These are phyloP conservation scores for Scheffersomyces coipomensis DNA, from an alignment of 805 yeast genomes.

Conservation along the genomic window DNA sequence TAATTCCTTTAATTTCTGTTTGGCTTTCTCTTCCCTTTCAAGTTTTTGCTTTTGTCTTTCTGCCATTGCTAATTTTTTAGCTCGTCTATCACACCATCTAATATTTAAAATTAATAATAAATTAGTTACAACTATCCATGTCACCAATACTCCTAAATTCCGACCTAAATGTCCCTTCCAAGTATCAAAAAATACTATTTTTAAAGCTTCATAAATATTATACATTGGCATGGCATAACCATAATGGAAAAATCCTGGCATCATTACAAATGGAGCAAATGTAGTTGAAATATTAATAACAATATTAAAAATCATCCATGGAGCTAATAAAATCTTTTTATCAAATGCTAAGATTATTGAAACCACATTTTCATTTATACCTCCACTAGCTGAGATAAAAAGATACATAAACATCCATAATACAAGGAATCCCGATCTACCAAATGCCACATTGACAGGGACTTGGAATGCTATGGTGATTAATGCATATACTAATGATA, in stretches of 20 bases:
- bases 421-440: constrained; percentile 30
- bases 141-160: constrained; percentile 24
- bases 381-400: constrained; percentile 25
- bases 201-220: constrained; percentile 28
- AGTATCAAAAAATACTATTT: constrained; percentile 32
- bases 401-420: constrained; percentile 30
- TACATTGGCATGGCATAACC: constrained; percentile 39
- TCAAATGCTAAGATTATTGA: constrained; percentile 17
- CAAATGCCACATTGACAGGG: constrained; percentile 22
- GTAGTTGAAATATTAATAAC: constrained; percentile 30
- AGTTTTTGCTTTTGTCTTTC: constrained; percentile 6
- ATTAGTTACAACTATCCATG: constrained; percentile 26
- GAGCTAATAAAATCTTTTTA: constrained; percentile 17
- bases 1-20: neutral
- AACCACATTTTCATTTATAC: constrained; percentile 25
- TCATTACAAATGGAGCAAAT: constrained; percentile 31
- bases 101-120: constrained; percentile 7
- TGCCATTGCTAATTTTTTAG: constrained; percentile 5
- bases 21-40: constrained; percentile 3
- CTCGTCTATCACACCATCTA: constrained; percentile 7
- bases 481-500: constrained; percentile 29
- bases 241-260: constrained; percentile 29
- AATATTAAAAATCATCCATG: constrained; percentile 29
- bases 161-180: constrained; percentile 32
- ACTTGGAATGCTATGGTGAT: constrained; percentile 31